These are phyloP conservation scores for Quillaja saponaria DNA, from an alignment of 306 rosid species.

Conservation along the genomic window DNA sequence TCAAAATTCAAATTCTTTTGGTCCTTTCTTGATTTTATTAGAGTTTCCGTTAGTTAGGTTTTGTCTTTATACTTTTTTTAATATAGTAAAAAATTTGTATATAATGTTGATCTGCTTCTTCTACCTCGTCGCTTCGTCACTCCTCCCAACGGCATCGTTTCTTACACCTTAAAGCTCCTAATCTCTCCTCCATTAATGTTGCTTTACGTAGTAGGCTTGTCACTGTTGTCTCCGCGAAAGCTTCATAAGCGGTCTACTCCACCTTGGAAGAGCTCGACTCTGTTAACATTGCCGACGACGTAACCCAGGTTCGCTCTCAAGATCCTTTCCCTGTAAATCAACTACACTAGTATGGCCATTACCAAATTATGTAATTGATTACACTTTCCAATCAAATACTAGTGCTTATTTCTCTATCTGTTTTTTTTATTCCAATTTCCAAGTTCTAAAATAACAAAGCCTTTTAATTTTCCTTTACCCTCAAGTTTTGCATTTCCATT, in stretches of 20 bases:
- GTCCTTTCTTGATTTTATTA: too few species aligned
- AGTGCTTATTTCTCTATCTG: not conserved
- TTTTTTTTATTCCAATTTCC: not conserved
- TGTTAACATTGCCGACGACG: constrained; percentile 91
- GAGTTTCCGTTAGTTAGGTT: too few species aligned
- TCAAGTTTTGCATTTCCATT: too few species aligned
- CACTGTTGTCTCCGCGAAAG: constrained; percentile 28
- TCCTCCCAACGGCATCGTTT: constrained; percentile 26
- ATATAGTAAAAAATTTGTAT: too few species aligned
- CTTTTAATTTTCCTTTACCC: not conserved
- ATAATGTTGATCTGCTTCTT: too few species aligned
- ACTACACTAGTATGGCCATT: not conserved
- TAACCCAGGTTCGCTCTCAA: constrained; percentile 65
- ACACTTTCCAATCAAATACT: not conserved
- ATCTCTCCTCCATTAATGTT: constrained; percentile 14
- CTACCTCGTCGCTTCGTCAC: constrained; percentile 30
- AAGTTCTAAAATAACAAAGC: too few species aligned
- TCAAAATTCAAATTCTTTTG: too few species aligned
- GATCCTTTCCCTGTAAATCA: not conserved
- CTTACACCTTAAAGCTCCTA: constrained; percentile 13
- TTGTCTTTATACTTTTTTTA: too few species aligned
- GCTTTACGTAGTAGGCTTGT: not conserved
- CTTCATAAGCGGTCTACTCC: constrained; percentile 38
- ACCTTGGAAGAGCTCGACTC: constrained; percentile 59
- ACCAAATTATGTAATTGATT: not conserved